These are phyloP conservation scores for Pseudocercospora pini-densiflorae DNA, from an alignment of 2,329 filamentous ascomycete species.

Conservation along the genomic window DNA sequence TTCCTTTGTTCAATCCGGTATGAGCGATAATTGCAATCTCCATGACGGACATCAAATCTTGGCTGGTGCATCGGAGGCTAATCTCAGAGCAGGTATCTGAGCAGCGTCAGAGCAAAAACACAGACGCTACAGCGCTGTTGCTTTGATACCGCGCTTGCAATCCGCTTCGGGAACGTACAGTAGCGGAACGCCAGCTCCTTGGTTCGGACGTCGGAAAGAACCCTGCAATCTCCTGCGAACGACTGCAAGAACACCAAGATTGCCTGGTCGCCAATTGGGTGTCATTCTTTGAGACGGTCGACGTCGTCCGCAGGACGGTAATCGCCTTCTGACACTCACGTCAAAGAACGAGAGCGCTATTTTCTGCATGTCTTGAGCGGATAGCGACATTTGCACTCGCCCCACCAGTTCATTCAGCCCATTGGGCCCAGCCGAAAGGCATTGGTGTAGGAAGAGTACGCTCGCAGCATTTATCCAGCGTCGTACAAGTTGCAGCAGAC, in stretches of 20 bases:
- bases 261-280: constrained; percentile 27
- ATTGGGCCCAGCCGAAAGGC: constrained; percentile 18
- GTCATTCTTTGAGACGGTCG: constrained; percentile 29
- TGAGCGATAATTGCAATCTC: constrained; percentile 28
- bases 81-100: constrained; percentile 28
- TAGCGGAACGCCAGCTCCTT: constrained; percentile 39
- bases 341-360: constrained; percentile 35
- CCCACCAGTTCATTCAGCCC: constrained; percentile 31
- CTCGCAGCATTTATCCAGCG: constrained; percentile 32
- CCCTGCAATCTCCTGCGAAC: constrained; percentile 46
- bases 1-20: constrained; percentile 34
- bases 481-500: constrained; percentile 42
- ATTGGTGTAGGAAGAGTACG: constrained; percentile 23
- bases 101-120: constrained; percentile 31
- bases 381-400: constrained; percentile 37
- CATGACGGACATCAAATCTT: constrained; percentile 23
- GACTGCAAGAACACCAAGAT: constrained; percentile 37
- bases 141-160: constrained; percentile 35
- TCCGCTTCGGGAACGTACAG: constrained; percentile 38
- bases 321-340: constrained; percentile 33
- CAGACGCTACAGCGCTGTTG: constrained; percentile 35
- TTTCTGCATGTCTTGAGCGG: constrained; percentile 42
- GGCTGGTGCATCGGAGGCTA: constrained; percentile 28
- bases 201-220: constrained; percentile 37
- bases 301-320: constrained; percentile 24